Base-by-base conservation (phyloP, 2,329 filamentous ascomycete genomes). In the Penicillium occitanis region DNA sequence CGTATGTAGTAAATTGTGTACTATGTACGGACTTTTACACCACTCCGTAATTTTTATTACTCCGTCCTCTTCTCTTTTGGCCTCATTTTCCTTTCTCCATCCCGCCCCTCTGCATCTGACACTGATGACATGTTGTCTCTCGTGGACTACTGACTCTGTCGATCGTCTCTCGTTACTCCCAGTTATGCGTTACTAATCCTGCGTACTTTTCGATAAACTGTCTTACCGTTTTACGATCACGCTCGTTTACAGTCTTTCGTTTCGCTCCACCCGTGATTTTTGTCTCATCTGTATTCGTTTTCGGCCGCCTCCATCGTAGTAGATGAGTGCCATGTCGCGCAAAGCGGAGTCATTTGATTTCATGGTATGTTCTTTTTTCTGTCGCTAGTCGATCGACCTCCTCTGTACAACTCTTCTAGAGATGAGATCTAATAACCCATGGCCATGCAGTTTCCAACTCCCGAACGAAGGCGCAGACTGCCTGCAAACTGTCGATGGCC, bases 401-500 rank as follows among this genome's bases (percentile, higher is more conserved):
- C 4, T 25, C 33, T 5, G 33, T 37, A 13, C 53, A 7, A 57
- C 5, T 22, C 4, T 37, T 6, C 11, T 2, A 3, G 10, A 25
- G 53, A 25, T 17, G 33, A 44, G 8, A 28, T n/a, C 37, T 46
- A 30, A 60, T 4, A 6, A 33, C 13, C 22, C 44, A 42, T 44
- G 22, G 14, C 22, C 19, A 59, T 63, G 33, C 55, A 59, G 60
- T 66, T 65, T 57, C 44, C 63, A 40, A 44, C 63, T 28, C 53
- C 60, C n/a, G 65, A 66, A n/a, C 60, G 65, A 28, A 63, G 61
- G 61, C 61, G 62, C 51, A 64, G 51, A 55, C 33, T 66, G 53
- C 65, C 65, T 14, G 25, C 65, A 50, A 58, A 48, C 46, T 66
- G 65, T 51, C 60, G 60, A 60, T 66, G 65, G 65, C 65, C 53